Percentiles rank a stretch among this genome's conserved stretches.
Evolutionary conservation across 1,284 basidiomycete species (phyloP).

Genomic region (Cryptococcus sp.): DNA sequence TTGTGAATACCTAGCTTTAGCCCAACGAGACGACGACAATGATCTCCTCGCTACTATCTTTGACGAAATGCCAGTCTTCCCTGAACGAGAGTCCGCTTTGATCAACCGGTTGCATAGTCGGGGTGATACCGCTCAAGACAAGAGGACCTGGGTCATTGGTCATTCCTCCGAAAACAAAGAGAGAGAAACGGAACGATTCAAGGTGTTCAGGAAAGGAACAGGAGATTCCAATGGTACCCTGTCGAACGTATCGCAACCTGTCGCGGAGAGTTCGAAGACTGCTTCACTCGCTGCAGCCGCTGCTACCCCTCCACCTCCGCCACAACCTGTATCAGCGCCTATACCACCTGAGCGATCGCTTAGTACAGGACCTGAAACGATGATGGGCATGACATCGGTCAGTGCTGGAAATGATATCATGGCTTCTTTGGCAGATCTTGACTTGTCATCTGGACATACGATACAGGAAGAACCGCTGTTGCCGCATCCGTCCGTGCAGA

Average conservation of each 20-base stretch:
- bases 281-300: not conserved
- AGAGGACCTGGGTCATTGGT: slow-evolving; percentile 92
- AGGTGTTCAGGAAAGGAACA: slow-evolving; percentile 46
- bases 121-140: slow-evolving; percentile 83
- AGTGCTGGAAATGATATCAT: slow-evolving; percentile 58
- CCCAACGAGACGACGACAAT: slow-evolving; percentile 75
- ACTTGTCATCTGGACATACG: slow-evolving; percentile 54
- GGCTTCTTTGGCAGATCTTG: slow-evolving; percentile 73
- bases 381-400: slow-evolving; percentile 38
- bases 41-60: slow-evolving; percentile 90
- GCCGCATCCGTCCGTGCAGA: not conserved
- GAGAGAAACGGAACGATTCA: slow-evolving; percentile 57
- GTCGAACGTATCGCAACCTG: slow-evolving; percentile 36
- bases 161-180: slow-evolving; percentile 86
- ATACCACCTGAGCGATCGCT: slow-evolving; percentile 5
- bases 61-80: slow-evolving; percentile 99
- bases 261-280: slow-evolving; percentile 6
- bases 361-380: slow-evolving; percentile 21
- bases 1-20: slow-evolving; percentile 89
- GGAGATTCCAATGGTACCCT: slow-evolving; percentile 21
- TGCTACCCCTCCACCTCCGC: not conserved
- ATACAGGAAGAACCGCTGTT: slow-evolving; percentile 35
- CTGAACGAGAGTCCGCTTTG: slow-evolving; percentile 85
- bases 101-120: slow-evolving; percentile 80
- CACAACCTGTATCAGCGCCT: not conserved